Evolutionary conservation across 1,284 basidiomycete species (phyloP).

Genomic region (Papiliotrema laurentii): DNA sequence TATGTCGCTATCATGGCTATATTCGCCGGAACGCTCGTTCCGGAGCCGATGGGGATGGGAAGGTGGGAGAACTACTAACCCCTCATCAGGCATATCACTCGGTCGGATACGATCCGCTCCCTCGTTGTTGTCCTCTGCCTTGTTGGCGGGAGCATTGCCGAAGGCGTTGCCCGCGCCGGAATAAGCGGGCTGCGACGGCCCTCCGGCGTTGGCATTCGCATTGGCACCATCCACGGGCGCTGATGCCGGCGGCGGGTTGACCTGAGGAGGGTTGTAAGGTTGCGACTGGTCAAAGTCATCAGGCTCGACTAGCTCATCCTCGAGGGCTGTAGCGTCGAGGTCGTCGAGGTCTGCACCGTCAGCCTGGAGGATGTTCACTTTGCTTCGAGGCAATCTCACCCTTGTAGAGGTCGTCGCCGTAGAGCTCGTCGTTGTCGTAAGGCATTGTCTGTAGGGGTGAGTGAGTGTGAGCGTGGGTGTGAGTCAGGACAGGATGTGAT

Average conservation of each 20-base stretch:
- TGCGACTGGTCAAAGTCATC: conserved; percentile 13
- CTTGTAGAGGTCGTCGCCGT: conserved; percentile 40
- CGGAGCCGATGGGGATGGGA: neutral
- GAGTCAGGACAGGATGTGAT: neutral
- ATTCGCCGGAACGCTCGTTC: neutral
- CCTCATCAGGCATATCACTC: conserved; percentile 97
- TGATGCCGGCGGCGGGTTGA: no score
- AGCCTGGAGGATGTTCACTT: neutral
- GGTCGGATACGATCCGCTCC: conserved; percentile 58
- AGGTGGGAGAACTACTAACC: conserved; percentile 62
- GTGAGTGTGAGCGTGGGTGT: neutral
- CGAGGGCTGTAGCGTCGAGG: conserved; percentile 35
- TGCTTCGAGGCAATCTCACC: conserved; percentile 19
- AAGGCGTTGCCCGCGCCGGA: no score
- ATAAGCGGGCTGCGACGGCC: no score
- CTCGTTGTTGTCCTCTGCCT: conserved; percentile 6
- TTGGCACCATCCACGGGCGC: no score
- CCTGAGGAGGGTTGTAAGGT: neutral
- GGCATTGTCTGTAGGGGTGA: conserved; percentile 22
- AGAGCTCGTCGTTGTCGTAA: conserved; percentile 39
- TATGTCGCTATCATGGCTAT: neutral
- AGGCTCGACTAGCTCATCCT: conserved; percentile 36
- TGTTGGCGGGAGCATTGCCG: no score
- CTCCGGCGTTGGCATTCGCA: no score
- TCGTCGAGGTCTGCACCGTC: conserved; percentile 34